phyloP scores from a whole-genome alignment of 2,329 filamentous ascomycete species.

The Trichoderma atroviride region DNA sequence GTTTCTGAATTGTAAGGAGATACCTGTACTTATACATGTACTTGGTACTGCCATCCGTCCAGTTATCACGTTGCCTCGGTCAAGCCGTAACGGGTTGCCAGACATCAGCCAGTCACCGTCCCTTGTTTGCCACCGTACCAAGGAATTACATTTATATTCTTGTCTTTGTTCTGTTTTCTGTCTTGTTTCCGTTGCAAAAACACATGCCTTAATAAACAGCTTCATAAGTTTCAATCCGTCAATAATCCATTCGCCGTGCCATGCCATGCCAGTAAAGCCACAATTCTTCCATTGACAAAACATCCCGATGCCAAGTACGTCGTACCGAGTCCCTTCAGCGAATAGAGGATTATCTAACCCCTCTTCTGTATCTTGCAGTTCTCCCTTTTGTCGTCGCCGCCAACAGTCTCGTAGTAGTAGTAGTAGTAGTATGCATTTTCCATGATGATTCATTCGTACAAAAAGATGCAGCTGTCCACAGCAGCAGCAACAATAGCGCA shows the following conservation, averaged over 20 bases:
- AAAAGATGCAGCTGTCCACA: background rate
- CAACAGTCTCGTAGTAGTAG: slow-evolving; percentile 31
- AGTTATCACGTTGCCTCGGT: background rate
- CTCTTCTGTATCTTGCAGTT: slow-evolving; percentile 45
- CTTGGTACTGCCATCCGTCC: background rate
- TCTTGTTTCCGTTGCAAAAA: background rate
- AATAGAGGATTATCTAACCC: slow-evolving; percentile 56
- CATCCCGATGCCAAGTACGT: slow-evolving; percentile 2
- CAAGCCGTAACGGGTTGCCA: background rate
- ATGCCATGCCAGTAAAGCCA: slow-evolving; percentile 32
- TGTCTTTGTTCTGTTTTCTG: background rate
- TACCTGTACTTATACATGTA: too few species aligned
- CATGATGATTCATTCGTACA: background rate
- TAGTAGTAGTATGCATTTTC: slow-evolving; percentile 31
- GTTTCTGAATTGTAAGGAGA: background rate
- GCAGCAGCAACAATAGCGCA: background rate
- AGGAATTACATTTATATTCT: background rate
- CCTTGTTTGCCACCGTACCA: background rate
- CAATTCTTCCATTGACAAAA: slow-evolving; percentile 29
- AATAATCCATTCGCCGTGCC: slow-evolving; percentile 27
- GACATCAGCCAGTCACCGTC: background rate
- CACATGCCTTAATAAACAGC: background rate
- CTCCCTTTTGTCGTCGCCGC: slow-evolving; percentile 32
- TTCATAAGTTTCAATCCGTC: background rate
- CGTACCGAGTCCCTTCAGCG: slow-evolving; percentile 31